Evolutionary conservation across 345 rosid genomes (phyloP), one percentile per base, ranked within the genome.

Genomic region (Populus ilicifolia): DNA sequence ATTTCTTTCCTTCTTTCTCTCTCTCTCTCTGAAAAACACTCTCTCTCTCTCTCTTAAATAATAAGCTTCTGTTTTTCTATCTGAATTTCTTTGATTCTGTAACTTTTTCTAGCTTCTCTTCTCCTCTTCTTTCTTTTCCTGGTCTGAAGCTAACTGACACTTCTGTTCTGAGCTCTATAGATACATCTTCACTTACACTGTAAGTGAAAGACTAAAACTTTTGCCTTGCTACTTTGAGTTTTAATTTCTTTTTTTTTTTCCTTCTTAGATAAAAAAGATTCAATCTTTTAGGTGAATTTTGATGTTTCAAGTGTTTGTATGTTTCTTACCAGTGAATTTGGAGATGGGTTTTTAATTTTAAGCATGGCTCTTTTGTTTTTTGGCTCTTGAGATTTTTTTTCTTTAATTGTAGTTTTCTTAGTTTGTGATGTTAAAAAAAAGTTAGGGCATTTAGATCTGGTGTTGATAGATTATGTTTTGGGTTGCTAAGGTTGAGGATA

Each of bases 71-170:
- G 23, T 20, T 71, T n/a, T 71, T 84, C 87, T 69, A 85, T 86
- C 78, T 72, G 72, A 75, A 70, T 75, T 52, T 65, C 36, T 68
- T 36, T 30, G 16, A 59, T 48, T 67, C 46, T 79, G 78, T 23
- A 84, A 82, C 86, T 83, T 86, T 84, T 78, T n/a, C n/a, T 75
- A 75, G 83, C 75, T 82, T 83, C 88, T 87, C 81, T 18, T 68
- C 77, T 73, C 78, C 77, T 73, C 78, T 79, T 75, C 78, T 79
- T 76, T 86, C 59, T 83, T 81, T 64, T 79, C 75, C 78, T 78
- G 78, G 83, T 80, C 81, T 67, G 64, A 65, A 77, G 78, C 16
- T 38, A 52, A 70, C 83, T 80, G 82, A 76, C 79, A 71, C 80
- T 78, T 77, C 59, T 29, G 12, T 62, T 69, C 80, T 39, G 71